Evolutionary conservation across 2,329 filamentous ascomycete species (phyloP).

Genomic region (Alternaria sp.): DNA sequence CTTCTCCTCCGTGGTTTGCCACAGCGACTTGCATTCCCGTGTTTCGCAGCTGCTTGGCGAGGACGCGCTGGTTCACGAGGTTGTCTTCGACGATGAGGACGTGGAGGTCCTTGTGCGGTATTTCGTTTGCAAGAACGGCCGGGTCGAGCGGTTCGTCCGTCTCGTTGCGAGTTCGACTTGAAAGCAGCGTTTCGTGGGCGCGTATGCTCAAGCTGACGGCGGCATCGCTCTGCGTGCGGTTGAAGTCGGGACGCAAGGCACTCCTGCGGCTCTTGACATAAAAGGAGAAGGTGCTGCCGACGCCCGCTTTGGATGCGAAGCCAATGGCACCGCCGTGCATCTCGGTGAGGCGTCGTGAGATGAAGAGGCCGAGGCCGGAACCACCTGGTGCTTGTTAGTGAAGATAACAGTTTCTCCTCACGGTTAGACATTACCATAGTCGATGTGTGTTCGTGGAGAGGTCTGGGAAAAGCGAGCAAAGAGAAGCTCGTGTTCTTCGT

Average conservation of each 20-base stretch:
- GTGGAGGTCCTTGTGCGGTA: constrained; percentile 24
- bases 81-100: constrained; percentile 52
- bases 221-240: constrained; percentile 16
- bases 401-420: too few relatives aligned
- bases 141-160: neutral
- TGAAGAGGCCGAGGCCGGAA: constrained; percentile 46
- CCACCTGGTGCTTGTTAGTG: too few relatives aligned
- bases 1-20: constrained; percentile 52
- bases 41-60: constrained; percentile 51
- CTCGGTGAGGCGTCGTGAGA: constrained; percentile 40
- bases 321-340: constrained; percentile 46
- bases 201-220: constrained; percentile 20
- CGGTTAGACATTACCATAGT: constrained; percentile 35
- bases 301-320: constrained; percentile 29
- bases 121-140: neutral
- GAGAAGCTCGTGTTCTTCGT: constrained; percentile 48
- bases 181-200: constrained; percentile 17
- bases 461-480: constrained; percentile 47
- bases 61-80: constrained; percentile 53
- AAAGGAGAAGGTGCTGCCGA: constrained; percentile 46
- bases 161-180: constrained; percentile 18
- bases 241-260: constrained; percentile 4
- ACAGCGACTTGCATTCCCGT: constrained; percentile 49
- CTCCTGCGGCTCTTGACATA: constrained; percentile 39
- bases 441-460: constrained; percentile 46